Conservation (phyloP, 371 early-diverging fungal genomes). For the Amoeboaphelidium protococcarum region DNA sequence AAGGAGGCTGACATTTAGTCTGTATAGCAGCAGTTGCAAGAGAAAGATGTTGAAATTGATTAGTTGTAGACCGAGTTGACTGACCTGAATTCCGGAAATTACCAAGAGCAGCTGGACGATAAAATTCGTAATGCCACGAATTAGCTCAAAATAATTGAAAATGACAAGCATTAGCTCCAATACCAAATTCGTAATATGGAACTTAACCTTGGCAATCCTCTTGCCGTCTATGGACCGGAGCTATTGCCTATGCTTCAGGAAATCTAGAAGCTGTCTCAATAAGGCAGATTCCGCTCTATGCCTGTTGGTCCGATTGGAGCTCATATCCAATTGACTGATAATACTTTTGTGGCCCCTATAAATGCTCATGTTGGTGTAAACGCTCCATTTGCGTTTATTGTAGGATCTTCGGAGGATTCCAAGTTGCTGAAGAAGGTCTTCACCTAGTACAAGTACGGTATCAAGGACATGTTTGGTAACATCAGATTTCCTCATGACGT, state of each 20-base stretch:
- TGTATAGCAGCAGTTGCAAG: no score
- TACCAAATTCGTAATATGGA: conserved; percentile 6
- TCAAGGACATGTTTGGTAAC: not conserved
- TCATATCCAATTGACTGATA: not conserved
- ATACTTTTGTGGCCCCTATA: not conserved
- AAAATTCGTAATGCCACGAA: no score
- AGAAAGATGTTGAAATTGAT: no score
- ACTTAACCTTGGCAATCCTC: not conserved
- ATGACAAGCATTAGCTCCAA: conserved; percentile 12
- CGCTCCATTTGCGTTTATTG: not conserved
- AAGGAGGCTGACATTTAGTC: no score
- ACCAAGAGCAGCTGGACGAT: no score
- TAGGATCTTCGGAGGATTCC: not conserved
- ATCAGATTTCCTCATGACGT: not conserved
- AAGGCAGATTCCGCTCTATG: not conserved
- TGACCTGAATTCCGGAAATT: no score
- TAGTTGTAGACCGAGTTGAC: no score
- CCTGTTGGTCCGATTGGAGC: not conserved
- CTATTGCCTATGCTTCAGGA: not conserved
- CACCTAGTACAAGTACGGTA: not conserved
- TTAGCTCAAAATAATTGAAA: conserved; percentile 9
- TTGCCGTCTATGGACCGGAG: not conserved
- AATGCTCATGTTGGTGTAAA: not conserved
- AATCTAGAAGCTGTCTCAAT: no score
- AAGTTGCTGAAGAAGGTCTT: not conserved